Base-by-base conservation (phyloP, 139 green algal genomes). In the Chlamydomonas asymmetrica region DNA sequence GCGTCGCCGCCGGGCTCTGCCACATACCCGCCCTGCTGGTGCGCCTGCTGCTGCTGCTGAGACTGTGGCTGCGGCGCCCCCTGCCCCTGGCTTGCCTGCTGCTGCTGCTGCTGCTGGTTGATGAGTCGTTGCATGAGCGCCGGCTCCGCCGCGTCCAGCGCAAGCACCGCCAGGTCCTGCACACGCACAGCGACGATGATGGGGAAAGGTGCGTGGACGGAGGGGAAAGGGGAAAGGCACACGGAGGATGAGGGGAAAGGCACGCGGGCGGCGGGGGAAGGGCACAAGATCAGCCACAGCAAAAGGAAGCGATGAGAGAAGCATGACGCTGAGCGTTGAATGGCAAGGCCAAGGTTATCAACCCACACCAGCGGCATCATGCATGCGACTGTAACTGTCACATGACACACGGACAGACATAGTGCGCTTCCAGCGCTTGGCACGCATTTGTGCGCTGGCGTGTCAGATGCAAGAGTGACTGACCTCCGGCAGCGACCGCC, bases 121-220 rank as follows among this genome's bases (percentile, higher is more conserved):
- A n/a, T 22, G 16, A 10, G 56, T 63, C 27, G 10, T 5, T 2
- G 59, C 48, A 2, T 43, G 39, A 56, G 8, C 38, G 39, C 32
- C 37, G 61, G 48, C 31, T 73, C 61, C 29, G 38, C 48, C 22
- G 61, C 61, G 39, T 80, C 66, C 39, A 49, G 66, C 45, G 50
- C 16, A 49, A 84, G 66, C 35, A 39, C n/a, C 48, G 59, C 66
- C 25, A 77, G 50, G 35, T 84, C 79, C 39, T 49, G 37, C 38
- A 80, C 37, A 10, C 66, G 40, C 3, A 56, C 70, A 0, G 54
- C 67, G 1, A 25, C 49, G n/a, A 38, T 7, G 29, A 5, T n/a
- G n/a, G n/a, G n/a, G n/a, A n/a, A n/a, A n/a, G n/a, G n/a, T n/a
- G n/a, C n/a, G n/a, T n/a, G n/a, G n/a, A n/a, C n/a, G n/a, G n/a